phyloP scores from a whole-genome alignment of 23 red algal species.

The Gracilariopsis chorda region DNA sequence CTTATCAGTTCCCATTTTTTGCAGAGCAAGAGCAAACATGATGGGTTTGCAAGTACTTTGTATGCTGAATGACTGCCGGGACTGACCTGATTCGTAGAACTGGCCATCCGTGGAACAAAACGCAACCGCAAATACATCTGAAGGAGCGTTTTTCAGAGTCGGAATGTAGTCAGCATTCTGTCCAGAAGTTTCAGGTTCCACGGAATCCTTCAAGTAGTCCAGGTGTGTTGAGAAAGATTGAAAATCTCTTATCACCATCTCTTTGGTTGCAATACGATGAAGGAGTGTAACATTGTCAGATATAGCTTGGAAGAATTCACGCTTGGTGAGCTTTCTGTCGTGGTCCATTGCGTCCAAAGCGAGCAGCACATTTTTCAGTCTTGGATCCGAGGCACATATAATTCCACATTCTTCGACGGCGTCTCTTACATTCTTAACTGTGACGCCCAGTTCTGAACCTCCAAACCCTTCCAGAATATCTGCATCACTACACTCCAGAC shows the following conservation, averaged over 20 bases:
- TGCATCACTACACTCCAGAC: neutral
- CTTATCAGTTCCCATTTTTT: conserved; percentile 1
- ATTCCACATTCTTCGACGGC: neutral
- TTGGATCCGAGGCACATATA: neutral
- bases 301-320: neutral
- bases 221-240: conserved; percentile 9
- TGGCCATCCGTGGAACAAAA: conserved; percentile 55
- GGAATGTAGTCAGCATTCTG: conserved; percentile 61
- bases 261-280: conserved; percentile 25
- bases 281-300: conserved; percentile 24
- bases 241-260: conserved; percentile 34
- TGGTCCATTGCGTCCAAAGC: neutral
- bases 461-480: conserved; percentile 8
- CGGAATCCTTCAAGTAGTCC: neutral
- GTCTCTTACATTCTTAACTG: neutral
- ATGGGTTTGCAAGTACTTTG: conserved; percentile 54
- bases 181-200: neutral
- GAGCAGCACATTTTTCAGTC: neutral
- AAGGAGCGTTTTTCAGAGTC: conserved; percentile 12
- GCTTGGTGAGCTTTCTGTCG: neutral
- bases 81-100: conserved; percentile 25
- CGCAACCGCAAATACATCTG: conserved; percentile 42
- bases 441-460: neutral
- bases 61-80: conserved; percentile 22
- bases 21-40: conserved; percentile 42